Base-by-base conservation (phyloP, 805 yeast species). In the Schizosaccharomyces japonicus region DNA sequence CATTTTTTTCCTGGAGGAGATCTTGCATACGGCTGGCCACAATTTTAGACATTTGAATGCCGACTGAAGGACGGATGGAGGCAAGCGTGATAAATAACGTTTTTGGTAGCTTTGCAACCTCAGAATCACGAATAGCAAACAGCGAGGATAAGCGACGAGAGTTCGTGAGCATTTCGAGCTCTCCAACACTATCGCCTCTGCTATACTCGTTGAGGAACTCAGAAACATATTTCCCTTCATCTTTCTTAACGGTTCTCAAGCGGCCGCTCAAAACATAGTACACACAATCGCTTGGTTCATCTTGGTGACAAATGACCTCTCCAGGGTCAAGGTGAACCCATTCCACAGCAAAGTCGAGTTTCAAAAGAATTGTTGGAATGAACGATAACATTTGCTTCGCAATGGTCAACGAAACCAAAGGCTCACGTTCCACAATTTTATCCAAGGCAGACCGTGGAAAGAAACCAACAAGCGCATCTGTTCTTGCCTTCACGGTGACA, bases 311-410 rank as follows among this genome's bases (percentile, higher is more conserved):
- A 19, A 90, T 60, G 0, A 77, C 69, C 46, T 78, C 77, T 0
- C 95, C 94, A 1, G 95, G 87, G n/a, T 75, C 75, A 10, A 80
- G 67, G 50, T 83, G 94, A 36, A 85, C 75, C 96, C 96, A 87
- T 60, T 90, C 98, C 47, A 90, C 64, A 0, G 95, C 94, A 60
- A 80, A 82, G 57, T 87, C 96, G 39, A 90, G 72, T 49, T 78
- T 73, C 33, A 80, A 61, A 33, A 87, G 66, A 49, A 79, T 72
- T 27, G 71, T 65, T 27, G 85, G 77, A 34, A 90, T 60, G 1
- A 80, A 66, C n/a, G 66, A 67, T 42, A 79, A 75, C 52, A 87
- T 63, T 6, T 75, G 70, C 50, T 75, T 75, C 0, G 96, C 94
- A 44, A 84, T 70, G 1, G 83, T 74, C 33, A 87, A 64, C 53